Base-by-base conservation (phyloP, 106 monocot genomes). In the Narthecium ossifragum region DNA sequence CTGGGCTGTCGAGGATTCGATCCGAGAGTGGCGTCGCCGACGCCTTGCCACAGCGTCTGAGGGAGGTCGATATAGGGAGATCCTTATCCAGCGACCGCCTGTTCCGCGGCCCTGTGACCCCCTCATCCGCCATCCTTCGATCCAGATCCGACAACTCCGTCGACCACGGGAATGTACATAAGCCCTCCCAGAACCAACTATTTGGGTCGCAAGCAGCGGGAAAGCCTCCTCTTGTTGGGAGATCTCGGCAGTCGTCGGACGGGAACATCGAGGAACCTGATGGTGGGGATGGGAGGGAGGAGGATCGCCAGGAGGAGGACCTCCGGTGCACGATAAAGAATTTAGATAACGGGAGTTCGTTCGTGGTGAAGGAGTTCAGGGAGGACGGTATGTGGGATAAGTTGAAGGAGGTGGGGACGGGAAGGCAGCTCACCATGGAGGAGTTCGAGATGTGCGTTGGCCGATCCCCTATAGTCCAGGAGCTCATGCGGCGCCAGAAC, bases 381-480 rank as follows among this genome's bases (percentile, higher is more conserved):
- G 90, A 79, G 40, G 88, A 83, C 53, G 87, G 87, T 34, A 78
- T 68, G 73, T 81, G 77, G 84, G 70, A 82, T 46, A 72, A 78
- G 40, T 39, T 85, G n/a, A 62, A 75, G 71, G 93, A 88, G 65
- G 77, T 83, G 28, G 75, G 77, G 40, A 82, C 85, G 2, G 77
- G 85, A 5, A 67, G 88, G 53, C 93, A 89, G 51, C 72, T 89
- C 29, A 93, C 93, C 8, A 54, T 83, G 70, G 85, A 93, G 70
- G 93, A 93, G 74, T 93, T 93, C 62, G 79, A 75, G 70, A 69
- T 63, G 46, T 82, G 71, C 48, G 80, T 93, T 24, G 88, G 93
- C 8, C 71, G 71, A 2, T 93, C 93, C 5, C 93, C 93, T 8
- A 89, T 93, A 22, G 93, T 93, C 2, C 85, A 85, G 53, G 93